Evolutionary conservation across 2,329 filamentous ascomycete species (phyloP).

Genomic region (Cladophialophora exuberans): DNA sequence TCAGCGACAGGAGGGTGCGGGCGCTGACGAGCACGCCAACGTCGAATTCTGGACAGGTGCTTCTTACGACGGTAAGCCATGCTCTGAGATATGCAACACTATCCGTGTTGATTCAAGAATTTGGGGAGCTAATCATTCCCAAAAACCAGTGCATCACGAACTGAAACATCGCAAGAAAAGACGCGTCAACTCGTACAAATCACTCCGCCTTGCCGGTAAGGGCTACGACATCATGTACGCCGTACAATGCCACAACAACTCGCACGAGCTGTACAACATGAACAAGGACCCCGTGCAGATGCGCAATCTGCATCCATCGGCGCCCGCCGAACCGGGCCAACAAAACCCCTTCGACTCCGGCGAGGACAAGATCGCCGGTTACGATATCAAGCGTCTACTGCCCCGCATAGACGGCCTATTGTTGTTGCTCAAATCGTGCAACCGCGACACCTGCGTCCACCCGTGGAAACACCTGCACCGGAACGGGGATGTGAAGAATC

Average conservation of each 20-base stretch:
- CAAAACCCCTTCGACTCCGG: no score
- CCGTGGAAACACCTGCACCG: constrained; percentile 39
- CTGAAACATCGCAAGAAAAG: neutral
- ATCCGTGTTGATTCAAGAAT: no score
- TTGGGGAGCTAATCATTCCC: no score
- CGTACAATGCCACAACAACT: constrained; percentile 46
- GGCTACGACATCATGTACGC: constrained; percentile 45
- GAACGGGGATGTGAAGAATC: constrained; percentile 33
- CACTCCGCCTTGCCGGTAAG: constrained; percentile 40
- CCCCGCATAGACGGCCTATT: constrained; percentile 37
- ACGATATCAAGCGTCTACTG: no score
- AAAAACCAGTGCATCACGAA: neutral
- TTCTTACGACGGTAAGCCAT: constrained; percentile 39
- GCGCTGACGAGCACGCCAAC: constrained; percentile 56
- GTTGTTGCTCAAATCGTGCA: constrained; percentile 42
- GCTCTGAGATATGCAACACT: no score
- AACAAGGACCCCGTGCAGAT: constrained; percentile 42
- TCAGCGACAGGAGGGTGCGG: neutral
- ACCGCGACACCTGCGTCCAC: constrained; percentile 34
- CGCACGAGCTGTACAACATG: constrained; percentile 47
- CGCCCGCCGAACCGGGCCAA: no score
- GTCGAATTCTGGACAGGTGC: constrained; percentile 57
- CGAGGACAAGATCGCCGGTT: no score
- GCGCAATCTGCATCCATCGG: constrained; percentile 40
- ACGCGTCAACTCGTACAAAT: constrained; percentile 42